Percentiles rank a stretch among this genome's conserved stretches.
These are phyloP conservation scores for Ophiorrhiza pumila DNA, from an alignment of 257 asterid species.

Conservation along the genomic window DNA sequence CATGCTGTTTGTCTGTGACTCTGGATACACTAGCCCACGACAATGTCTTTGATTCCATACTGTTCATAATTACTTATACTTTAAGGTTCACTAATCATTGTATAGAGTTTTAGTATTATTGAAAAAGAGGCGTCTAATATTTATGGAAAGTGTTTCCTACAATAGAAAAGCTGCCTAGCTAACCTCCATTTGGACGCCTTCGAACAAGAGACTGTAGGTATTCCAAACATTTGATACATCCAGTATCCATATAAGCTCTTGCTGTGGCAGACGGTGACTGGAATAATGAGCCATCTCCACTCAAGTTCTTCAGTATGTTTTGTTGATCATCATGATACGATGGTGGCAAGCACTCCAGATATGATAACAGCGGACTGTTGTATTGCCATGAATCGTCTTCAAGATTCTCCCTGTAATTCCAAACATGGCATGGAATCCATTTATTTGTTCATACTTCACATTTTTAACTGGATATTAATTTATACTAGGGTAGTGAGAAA, in stretches of 20 bases:
- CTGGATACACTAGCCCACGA: too few relatives aligned
- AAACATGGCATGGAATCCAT: neutral
- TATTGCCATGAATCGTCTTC: slow-evolving; percentile 12
- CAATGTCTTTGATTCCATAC: too few relatives aligned
- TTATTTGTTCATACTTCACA: too few relatives aligned
- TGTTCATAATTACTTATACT: too few relatives aligned
- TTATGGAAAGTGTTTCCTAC: too few relatives aligned
- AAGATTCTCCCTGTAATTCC: slow-evolving; percentile 27
- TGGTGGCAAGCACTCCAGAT: slow-evolving; percentile 41
- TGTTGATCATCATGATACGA: slow-evolving; percentile 1
- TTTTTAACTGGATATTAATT: too few relatives aligned
- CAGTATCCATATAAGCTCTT: slow-evolving; percentile 37
- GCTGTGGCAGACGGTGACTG: slow-evolving; percentile 60
- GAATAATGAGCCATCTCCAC: slow-evolving; percentile 39
- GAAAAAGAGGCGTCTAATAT: too few relatives aligned
- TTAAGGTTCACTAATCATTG: too few relatives aligned
- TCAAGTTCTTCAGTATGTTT: slow-evolving; percentile 16
- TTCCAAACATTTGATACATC: slow-evolving; percentile 23
- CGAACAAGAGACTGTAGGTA: slow-evolving; percentile 36
- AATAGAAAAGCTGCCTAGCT: too few relatives aligned
- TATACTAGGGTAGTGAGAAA: neutral
- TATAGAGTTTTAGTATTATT: too few relatives aligned
- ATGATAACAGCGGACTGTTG: slow-evolving; percentile 30
- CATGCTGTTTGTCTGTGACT: too few relatives aligned
- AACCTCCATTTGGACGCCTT: slow-evolving; percentile 47